Evolutionary conservation across 225 moss, liverwort and hornwort species (phyloP).

Genomic region (Pleurozium schreberi): DNA sequence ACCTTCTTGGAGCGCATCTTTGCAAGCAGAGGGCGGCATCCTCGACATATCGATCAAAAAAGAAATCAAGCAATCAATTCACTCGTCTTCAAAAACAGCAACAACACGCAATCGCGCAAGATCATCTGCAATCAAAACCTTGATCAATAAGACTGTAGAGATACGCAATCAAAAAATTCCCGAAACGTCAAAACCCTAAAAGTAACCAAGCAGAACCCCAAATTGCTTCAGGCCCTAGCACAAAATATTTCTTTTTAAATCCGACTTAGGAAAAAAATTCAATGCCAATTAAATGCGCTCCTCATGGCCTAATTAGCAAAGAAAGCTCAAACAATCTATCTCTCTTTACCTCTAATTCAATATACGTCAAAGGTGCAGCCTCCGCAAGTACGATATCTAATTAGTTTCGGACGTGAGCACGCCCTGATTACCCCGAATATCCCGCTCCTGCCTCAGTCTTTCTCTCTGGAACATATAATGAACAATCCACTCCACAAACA

Average conservation of each 20-base stretch:
- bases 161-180: background rate
- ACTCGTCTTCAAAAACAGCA: background rate
- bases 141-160: background rate
- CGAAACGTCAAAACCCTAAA: background rate
- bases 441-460: conserved; percentile 45
- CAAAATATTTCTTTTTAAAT: background rate
- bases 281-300: background rate
- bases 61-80: background rate
- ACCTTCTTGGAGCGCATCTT: conserved; percentile 72
- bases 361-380: background rate
- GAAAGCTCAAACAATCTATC: background rate
- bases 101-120: background rate
- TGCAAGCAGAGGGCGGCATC: conserved; percentile 36
- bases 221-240: background rate
- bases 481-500: background rate
- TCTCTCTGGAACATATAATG: conserved; percentile 44
- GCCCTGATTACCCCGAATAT: conserved; percentile 6
- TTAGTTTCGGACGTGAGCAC: background rate
- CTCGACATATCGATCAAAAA: conserved; percentile 15
- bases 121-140: conserved; percentile 1
- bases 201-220: background rate
- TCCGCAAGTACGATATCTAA: background rate
- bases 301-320: background rate
- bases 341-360: background rate
- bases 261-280: background rate